Evolutionary conservation across 768 basidiomycete genomes (phyloP), one percentile per base, ranked within the genome.

Genomic region (Suillus plorans): DNA sequence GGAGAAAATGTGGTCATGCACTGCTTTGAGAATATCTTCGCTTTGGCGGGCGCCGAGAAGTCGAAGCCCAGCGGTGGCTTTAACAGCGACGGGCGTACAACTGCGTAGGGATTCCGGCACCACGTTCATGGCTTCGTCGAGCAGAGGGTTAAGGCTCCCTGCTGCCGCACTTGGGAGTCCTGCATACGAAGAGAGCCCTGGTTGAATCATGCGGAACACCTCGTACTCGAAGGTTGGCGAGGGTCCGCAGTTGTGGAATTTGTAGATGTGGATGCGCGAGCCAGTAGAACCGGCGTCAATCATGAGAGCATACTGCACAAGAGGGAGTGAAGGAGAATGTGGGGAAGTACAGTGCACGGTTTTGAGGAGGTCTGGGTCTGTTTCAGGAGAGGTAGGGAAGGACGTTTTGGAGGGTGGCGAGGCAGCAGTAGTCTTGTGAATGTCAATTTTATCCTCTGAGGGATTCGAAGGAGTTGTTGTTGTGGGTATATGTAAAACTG

Each of bases 271-370:
- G 72, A 99, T 95, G 20, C 97, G 87, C 0, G 96, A 97, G 22
- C 97, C 97, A 0, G 95, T 97, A 20, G 96, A 98, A 28, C 97
- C 97, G 1, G 97, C 97, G 76, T 99, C 97, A 79, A 99, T 92
- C 89, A 98, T 97, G 71, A 99, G 85, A 0, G 94, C 95, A 76
- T 92, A 99, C 74, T 95, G 94, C 14, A 97, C 90, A 64, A 97
- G 81, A 0, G 84, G 83, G 58, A 80, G 72, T 60, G 76, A 71
- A 1, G 82, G 69, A 16, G 76, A 77, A 74, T 87, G 76, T 0
- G 94, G 85, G 0, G 75, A 63, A 0, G 83, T 83, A 79, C 95
- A 98, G 78, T 88, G 79, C 0, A 88, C 85, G 1, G 94, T 95
- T 66, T 84, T 84, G 42, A 84, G 76, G 0, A 86, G 89, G 77